Conservation (phyloP, 2,329 filamentous ascomycete species). For the Coniochaeta pulveracea region DNA sequence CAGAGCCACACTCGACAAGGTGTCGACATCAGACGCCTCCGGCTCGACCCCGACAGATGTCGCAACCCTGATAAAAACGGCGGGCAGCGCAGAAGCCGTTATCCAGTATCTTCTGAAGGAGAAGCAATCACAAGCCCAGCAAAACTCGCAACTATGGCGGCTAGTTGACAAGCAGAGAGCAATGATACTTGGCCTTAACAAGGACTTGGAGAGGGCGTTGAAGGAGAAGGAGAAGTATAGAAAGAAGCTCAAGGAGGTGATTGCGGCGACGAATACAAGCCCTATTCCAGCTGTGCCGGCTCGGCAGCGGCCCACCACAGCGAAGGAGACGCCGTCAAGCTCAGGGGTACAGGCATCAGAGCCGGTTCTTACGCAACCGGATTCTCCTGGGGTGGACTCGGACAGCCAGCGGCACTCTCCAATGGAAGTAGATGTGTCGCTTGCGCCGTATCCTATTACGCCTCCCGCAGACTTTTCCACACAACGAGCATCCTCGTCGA, state of each 20-base stretch:
- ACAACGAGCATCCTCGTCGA: slow-evolving; percentile 23
- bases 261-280: slow-evolving; percentile 27
- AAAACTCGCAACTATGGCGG: slow-evolving; percentile 90
- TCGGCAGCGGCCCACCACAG: slow-evolving; percentile 6
- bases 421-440: slow-evolving; percentile 42
- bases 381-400: slow-evolving; percentile 38
- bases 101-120: slow-evolving; percentile 84
- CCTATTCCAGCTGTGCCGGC: slow-evolving; percentile 10
- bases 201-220: slow-evolving; percentile 79
- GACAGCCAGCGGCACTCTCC: slow-evolving; percentile 44
- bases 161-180: slow-evolving; percentile 92
- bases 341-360: slow-evolving; percentile 16
- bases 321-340: slow-evolving; percentile 9
- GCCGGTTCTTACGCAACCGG: slow-evolving; percentile 23
- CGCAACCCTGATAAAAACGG: slow-evolving; percentile 65
- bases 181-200: slow-evolving; percentile 89
- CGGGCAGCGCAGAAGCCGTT: slow-evolving; percentile 80
- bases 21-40: slow-evolving; percentile 37
- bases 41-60: slow-evolving; percentile 62
- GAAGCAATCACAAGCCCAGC: slow-evolving; percentile 76
- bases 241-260: slow-evolving; percentile 73
- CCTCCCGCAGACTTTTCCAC: slow-evolving; percentile 43
- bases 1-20: slow-evolving; percentile 45
- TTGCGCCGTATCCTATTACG: slow-evolving; percentile 55
- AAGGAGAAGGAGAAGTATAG: slow-evolving; percentile 94